Evolutionary conservation across 495 filamentous ascomycete species (phyloP).

Genomic region (Penicillium desertorum): DNA sequence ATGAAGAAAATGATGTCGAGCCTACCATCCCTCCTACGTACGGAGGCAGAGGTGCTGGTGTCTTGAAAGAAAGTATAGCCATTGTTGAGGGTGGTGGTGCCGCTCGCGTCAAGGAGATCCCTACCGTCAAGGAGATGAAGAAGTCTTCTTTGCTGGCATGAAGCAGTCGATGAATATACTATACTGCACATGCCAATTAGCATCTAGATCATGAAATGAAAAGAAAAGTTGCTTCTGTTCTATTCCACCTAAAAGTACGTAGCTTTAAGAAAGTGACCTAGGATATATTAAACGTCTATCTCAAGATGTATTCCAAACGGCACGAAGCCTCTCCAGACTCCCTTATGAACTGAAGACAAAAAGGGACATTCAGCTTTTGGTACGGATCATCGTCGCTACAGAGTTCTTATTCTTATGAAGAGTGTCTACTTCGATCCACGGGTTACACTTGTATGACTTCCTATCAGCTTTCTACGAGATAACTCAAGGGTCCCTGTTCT

Average conservation of each 20-base stretch:
- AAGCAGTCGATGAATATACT: background rate
- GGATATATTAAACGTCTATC: no score
- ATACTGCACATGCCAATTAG: background rate
- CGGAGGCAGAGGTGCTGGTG: slow-evolving; percentile 33
- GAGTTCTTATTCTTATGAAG: background rate
- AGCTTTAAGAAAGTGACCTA: background rate
- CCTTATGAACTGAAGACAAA: background rate
- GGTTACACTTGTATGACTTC: background rate
- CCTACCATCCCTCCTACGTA: slow-evolving; percentile 26
- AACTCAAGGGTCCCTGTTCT: background rate
- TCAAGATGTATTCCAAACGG: no score
- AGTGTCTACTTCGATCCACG: background rate
- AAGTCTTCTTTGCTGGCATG: slow-evolving; percentile 57
- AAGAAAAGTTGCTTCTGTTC: slow-evolving; percentile 4
- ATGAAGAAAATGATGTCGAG: slow-evolving; percentile 22
- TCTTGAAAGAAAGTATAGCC: slow-evolving; percentile 45
- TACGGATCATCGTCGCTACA: background rate
- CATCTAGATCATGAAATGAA: slow-evolving; percentile 5
- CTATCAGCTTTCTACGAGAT: background rate
- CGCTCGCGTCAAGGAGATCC: slow-evolving; percentile 33
- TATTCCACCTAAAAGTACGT: background rate
- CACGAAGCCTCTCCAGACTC: background rate
- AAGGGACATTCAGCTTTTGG: background rate
- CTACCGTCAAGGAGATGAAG: slow-evolving; percentile 46
- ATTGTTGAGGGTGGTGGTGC: slow-evolving; percentile 23